These are phyloP conservation scores for Danielia reshetovae DNA, from an alignment of 805 yeast genomes.

Conservation along the genomic window DNA sequence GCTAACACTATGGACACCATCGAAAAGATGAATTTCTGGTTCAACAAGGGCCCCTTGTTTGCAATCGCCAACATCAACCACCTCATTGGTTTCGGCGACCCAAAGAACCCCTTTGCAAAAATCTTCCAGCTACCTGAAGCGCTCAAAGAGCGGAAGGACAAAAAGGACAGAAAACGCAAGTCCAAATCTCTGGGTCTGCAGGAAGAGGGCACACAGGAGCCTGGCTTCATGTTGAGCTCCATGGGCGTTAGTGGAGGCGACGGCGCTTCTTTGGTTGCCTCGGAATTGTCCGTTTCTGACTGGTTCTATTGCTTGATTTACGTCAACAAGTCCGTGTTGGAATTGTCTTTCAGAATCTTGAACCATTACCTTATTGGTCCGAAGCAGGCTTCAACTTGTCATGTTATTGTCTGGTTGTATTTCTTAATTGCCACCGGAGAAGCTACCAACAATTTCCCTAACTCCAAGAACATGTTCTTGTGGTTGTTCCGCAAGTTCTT, in stretches of 20 bases:
- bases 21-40: conserved; percentile 67
- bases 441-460: conserved; percentile 45
- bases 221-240: background rate
- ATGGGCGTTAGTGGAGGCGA: conserved; percentile 22
- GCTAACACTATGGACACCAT: conserved; percentile 25
- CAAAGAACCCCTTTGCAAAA: conserved; percentile 71
- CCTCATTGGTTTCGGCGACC: conserved; percentile 73
- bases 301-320: conserved; percentile 59
- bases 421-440: conserved; percentile 63
- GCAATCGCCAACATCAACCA: conserved; percentile 75
- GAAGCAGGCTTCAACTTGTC: conserved; percentile 64
- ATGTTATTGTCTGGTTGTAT: conserved; percentile 73
- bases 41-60: conserved; percentile 69
- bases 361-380: conserved; percentile 70
- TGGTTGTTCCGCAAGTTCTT: conserved; percentile 52
- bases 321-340: conserved; percentile 60
- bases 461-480: conserved; percentile 43
- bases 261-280: conserved; percentile 29
- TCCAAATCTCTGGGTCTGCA: conserved; percentile 14
- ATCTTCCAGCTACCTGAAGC: conserved; percentile 70
- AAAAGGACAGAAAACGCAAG: conserved; percentile 62
- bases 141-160: conserved; percentile 64
- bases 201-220: conserved; percentile 1
- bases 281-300: conserved; percentile 33
- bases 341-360: conserved; percentile 64